phyloP scores from a whole-genome alignment of 163 green algal genomes.

The Scenedesmus sp. region DNA sequence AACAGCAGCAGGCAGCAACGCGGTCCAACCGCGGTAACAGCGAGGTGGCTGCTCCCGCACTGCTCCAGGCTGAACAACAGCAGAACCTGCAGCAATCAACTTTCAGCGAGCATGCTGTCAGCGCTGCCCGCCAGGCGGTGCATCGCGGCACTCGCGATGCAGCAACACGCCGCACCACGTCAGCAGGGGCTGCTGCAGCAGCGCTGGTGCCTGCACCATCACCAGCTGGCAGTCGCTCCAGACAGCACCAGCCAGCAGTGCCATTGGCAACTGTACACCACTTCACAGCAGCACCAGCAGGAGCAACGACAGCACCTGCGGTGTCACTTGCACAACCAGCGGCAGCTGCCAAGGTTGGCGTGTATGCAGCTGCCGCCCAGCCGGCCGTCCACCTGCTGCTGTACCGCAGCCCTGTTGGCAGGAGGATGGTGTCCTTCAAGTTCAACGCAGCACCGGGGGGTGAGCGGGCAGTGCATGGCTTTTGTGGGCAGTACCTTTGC shows the following conservation, averaged over 20 bases:
- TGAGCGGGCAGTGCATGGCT: neutral
- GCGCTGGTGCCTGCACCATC: neutral
- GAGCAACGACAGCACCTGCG: neutral
- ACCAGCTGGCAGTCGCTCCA: neutral
- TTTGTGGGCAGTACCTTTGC: too few species aligned
- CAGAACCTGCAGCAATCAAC: neutral
- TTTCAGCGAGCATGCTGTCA: too few species aligned
- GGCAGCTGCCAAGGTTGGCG: neutral
- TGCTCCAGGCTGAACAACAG: neutral
- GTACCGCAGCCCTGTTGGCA: conserved; percentile 13
- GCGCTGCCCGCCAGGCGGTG: too few species aligned
- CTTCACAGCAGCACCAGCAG: neutral
- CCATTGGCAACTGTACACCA: neutral
- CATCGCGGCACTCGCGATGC: too few species aligned
- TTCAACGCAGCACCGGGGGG: neutral
- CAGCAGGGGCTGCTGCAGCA: neutral
- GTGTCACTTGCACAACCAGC: neutral
- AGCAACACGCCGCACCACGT: neutral
- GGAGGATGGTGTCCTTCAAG: neutral
- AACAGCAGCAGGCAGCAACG: neutral
- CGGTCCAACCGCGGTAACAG: neutral
- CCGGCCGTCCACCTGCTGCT: neutral
- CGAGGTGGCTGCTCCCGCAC: too few species aligned
- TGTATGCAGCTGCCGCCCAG: too few species aligned
- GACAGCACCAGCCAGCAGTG: neutral